These are phyloP conservation scores for Sordaria brevicollis DNA, from an alignment of 495 filamentous ascomycete species.

Conservation along the genomic window DNA sequence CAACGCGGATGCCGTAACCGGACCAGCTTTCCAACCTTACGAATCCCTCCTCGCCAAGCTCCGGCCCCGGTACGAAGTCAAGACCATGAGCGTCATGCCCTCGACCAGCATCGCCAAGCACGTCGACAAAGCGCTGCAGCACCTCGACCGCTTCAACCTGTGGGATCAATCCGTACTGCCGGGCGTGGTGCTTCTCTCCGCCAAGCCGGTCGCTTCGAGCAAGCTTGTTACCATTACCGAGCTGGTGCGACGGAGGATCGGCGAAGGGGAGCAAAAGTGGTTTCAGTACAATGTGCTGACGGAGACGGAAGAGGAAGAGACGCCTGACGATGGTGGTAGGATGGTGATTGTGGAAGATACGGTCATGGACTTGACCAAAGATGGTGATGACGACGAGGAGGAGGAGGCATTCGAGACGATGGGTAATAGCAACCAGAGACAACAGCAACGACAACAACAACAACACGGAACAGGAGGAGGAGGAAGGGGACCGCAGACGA, in stretches of 20 bases:
- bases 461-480: too few species aligned
- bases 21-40: conserved; percentile 9
- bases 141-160: conserved; percentile 27
- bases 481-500: too few species aligned
- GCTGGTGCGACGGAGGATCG: conserved; percentile 50
- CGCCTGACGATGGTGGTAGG: conserved; percentile 12
- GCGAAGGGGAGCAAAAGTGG: conserved; percentile 39
- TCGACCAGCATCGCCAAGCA: conserved; percentile 47
- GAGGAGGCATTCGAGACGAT: conserved; percentile 42
- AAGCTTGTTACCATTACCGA: conserved; percentile 59
- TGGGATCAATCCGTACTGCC: conserved; percentile 18
- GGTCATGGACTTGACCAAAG: conserved; percentile 11
- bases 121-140: conserved; percentile 32
- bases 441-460: background rate
- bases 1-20: background rate
- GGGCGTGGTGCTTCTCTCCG: conserved; percentile 35
- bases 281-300: conserved; percentile 51
- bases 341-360: conserved; percentile 30
- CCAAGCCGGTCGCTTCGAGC: conserved; percentile 37
- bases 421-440: conserved; percentile 2
- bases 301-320: conserved; percentile 19
- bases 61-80: conserved; percentile 25
- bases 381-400: conserved; percentile 6
- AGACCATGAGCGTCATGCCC: conserved; percentile 38
- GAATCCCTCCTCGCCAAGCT: conserved; percentile 18